Evolutionary conservation across 1,284 basidiomycete genomes (phyloP).

Genomic region (Cystobasidiaceae sp.): DNA sequence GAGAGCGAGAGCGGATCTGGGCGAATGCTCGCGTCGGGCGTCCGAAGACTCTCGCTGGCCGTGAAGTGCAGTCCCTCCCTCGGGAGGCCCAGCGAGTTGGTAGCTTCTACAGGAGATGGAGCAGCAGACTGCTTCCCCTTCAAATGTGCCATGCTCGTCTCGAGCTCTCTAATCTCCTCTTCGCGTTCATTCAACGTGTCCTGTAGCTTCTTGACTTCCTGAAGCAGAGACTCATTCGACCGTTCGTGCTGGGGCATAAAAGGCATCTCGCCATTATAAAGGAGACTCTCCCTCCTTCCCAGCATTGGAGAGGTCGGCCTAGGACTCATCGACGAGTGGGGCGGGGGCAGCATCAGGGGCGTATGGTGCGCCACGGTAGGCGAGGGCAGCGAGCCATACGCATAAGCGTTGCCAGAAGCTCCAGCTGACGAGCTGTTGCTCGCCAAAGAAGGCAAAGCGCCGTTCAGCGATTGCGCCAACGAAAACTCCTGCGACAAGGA

Average conservation of each 20-base stretch:
- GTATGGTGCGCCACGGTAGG: constrained; percentile 20
- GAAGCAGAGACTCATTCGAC: constrained; percentile 64
- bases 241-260: neutral
- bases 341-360: constrained; percentile 39
- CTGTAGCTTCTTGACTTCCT: constrained; percentile 85
- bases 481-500: constrained; percentile 94
- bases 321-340: constrained; percentile 40
- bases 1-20: constrained; percentile 31
- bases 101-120: constrained; percentile 52
- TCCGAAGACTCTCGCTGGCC: constrained; percentile 7
- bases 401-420: too few relatives aligned
- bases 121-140: neutral
- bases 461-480: constrained; percentile 63
- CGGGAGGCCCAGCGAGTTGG: neutral
- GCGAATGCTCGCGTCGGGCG: constrained; percentile 2
- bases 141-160: constrained; percentile 33
- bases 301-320: constrained; percentile 30
- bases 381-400: neutral
- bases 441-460: constrained; percentile 34
- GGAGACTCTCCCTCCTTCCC: constrained; percentile 12
- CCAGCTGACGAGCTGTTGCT: neutral
- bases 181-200: constrained; percentile 79
- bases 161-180: constrained; percentile 71
- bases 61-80: neutral
- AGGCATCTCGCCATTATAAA: constrained; percentile 6